Evolutionary conservation across 768 basidiomycete species (phyloP).

Genomic region (Lentinula raphanica): DNA sequence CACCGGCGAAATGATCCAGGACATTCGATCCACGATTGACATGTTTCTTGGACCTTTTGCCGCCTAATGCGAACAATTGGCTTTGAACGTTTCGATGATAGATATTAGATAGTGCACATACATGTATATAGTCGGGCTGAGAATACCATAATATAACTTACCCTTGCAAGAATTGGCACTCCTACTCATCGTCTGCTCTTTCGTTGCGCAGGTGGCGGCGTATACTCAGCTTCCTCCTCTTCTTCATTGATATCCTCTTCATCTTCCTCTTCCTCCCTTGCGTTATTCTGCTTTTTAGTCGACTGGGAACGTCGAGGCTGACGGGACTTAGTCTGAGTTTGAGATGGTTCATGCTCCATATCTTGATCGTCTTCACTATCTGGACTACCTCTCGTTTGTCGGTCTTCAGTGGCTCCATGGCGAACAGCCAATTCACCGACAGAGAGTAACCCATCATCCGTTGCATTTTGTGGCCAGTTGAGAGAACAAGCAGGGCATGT

Average conservation of each 20-base stretch:
- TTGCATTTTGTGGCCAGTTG: slow-evolving; percentile 56
- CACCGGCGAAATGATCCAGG: background rate
- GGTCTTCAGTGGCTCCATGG: slow-evolving; percentile 50
- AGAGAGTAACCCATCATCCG: slow-evolving; percentile 39
- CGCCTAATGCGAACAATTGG: no score
- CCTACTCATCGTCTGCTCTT: slow-evolving; percentile 9
- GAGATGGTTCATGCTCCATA: slow-evolving; percentile 25
- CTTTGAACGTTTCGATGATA: background rate
- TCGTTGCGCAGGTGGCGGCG: slow-evolving; percentile 10
- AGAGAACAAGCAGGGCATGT: slow-evolving; percentile 53
- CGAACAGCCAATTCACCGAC: slow-evolving; percentile 68
- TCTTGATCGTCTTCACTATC: slow-evolving; percentile 40
- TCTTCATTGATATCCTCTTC: slow-evolving; percentile 17
- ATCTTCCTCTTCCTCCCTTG: slow-evolving; percentile 28
- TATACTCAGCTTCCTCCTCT: background rate
- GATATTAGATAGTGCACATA: background rate
- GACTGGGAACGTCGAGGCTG: slow-evolving; percentile 22
- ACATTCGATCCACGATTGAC: background rate
- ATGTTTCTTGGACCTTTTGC: background rate
- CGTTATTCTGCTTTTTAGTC: slow-evolving; percentile 10
- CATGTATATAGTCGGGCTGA: background rate
- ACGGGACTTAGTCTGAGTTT: slow-evolving; percentile 22
- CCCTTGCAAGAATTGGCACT: background rate
- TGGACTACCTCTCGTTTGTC: slow-evolving; percentile 25
- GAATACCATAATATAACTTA: background rate